Evolutionary conservation across 78 protist genomes (phyloP).

Genomic region (Protostelium mycophagum): DNA sequence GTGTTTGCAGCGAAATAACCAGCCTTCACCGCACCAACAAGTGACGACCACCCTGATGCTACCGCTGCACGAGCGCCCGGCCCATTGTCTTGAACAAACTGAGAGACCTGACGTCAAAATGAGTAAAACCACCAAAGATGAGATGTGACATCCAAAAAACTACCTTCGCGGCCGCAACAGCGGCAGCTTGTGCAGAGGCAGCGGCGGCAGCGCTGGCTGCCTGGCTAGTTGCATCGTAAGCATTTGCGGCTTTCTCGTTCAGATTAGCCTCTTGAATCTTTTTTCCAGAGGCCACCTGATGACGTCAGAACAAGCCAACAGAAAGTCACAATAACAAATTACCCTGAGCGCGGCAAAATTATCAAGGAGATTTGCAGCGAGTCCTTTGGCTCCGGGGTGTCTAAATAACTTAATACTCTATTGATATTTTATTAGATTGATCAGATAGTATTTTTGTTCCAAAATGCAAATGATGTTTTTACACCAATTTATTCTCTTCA

Average conservation of each 20-base stretch:
- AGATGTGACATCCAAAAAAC: too few species aligned
- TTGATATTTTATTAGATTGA: too few species aligned
- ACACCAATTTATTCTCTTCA: too few species aligned
- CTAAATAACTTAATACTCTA: too few species aligned
- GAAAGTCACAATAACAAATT: too few species aligned
- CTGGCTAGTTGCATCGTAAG: neutral
- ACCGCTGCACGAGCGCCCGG: neutral
- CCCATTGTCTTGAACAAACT: neutral
- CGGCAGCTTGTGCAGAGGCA: neutral
- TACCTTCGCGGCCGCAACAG: neutral
- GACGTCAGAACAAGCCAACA: neutral
- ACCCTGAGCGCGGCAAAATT: neutral
- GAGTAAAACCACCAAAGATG: neutral
- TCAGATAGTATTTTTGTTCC: too few species aligned
- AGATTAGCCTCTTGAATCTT: neutral
- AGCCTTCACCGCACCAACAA: neutral
- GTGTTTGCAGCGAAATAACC: neutral
- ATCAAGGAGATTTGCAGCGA: neutral
- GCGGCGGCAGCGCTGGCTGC: neutral
- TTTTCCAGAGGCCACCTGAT: neutral
- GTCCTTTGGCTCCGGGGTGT: neutral
- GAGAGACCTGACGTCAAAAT: neutral
- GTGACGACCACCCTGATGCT: neutral
- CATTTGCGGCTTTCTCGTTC: neutral
- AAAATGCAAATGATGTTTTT: too few species aligned